Evolutionary conservation across 306 rosid species (phyloP), one percentile per base, ranked within the genome.

Genomic region (Abrus pulchellus): DNA sequence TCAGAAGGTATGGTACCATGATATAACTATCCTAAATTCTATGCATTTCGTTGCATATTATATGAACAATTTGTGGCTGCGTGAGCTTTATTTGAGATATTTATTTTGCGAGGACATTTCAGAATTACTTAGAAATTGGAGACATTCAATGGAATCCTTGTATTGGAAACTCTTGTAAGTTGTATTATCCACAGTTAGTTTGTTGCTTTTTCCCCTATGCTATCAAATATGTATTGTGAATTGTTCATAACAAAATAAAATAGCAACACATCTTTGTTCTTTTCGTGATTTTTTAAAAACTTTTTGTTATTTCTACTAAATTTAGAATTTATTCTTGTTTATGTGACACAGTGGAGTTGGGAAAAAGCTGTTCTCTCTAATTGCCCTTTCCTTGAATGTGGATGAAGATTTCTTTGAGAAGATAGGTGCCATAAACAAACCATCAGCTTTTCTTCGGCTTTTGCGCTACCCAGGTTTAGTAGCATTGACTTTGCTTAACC

Each of bases 91-190:
- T 36, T 64, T 64, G 32, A 44, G 9, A 44, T 44, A 44, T 44
- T 4, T 10, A 36, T 44, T 0, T 65, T 65, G 72, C 54, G 5
- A 41, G 53, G 36, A 41, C n/a, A 14, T n/a, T 40, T 27, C 53
- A 67, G 72, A 67, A 2, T 8, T 10, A 67, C 72, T 67, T 43
- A n/a, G 1, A 28, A 67, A 67, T 44, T 67, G 72, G 72, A 67
- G 54, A 44, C 1, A 14, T 4, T 44, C 54, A 28, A 67, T 67
- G 38, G 54, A 67, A 44, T 44, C 20, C n/a, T 27, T 44, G 5
- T 67, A 67, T n/a, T 67, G 20, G 72, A 67, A 67, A 67, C 54
- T 67, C 54, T 67, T 67, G 72, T 67, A 43, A 67, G 72, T 67
- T 43, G 13, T 20, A 36, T 36, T 36, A 36, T 4, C 40, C 40